Conservation (phyloP, 148 eudicot species). For the Nepenthes gracilis region DNA sequence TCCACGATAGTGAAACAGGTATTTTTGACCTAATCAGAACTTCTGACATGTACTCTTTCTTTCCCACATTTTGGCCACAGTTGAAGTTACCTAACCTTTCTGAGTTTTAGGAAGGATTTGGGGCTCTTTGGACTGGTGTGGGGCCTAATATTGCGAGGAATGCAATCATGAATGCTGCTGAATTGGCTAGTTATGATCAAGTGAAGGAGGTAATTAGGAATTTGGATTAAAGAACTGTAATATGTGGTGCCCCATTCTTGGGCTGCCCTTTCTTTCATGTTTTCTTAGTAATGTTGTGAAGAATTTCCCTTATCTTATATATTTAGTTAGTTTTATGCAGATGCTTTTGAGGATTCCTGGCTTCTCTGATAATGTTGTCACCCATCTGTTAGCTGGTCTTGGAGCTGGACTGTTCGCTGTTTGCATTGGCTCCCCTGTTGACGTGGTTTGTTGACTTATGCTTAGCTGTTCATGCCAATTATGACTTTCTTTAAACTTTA, state of each 20-base stretch:
- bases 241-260: too few species aligned
- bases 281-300: background rate
- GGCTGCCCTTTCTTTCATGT: background rate
- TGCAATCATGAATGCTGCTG: constrained; percentile 99
- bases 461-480: background rate
- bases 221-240: background rate
- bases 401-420: constrained; percentile 98
- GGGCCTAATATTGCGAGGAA: constrained; percentile 96
- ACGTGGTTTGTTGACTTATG: constrained; percentile 48
- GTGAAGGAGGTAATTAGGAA: constrained; percentile 62
- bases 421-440: constrained; percentile 98
- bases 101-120: constrained; percentile 67
- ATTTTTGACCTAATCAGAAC: background rate
- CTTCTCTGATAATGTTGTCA: constrained; percentile 76
- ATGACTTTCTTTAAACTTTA: background rate
- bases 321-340: constrained; percentile 32
- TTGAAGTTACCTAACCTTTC: constrained; percentile 5
- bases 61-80: background rate
- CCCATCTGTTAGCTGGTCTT: constrained; percentile 80
- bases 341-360: constrained; percentile 88
- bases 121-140: constrained; percentile 91
- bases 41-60: background rate
- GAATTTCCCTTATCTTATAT: constrained; percentile 4
- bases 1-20: constrained; percentile 87
- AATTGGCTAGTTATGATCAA: constrained; percentile 98